These are phyloP conservation scores for Oxyria digyna DNA, from an alignment of 148 eudicot species.

Conservation along the genomic window DNA sequence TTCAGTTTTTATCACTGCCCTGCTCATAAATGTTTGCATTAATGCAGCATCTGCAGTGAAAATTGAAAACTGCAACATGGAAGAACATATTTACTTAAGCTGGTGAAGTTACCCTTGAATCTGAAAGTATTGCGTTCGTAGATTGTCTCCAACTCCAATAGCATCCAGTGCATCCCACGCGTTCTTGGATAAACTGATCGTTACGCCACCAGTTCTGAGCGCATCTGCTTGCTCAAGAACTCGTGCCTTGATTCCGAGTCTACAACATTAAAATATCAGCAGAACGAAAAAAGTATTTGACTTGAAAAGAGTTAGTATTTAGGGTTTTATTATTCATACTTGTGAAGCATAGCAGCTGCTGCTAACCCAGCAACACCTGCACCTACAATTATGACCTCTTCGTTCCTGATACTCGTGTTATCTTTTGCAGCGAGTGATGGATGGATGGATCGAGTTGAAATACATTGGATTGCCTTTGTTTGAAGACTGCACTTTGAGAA, in stretches of 20 bases:
- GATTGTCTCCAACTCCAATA: conserved; percentile 67
- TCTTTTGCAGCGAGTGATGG: background rate
- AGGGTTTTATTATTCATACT: conserved; percentile 19
- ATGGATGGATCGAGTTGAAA: conserved; percentile 1
- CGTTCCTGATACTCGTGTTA: conserved; percentile 10
- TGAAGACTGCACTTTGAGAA: background rate
- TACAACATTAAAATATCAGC: conserved; percentile 1
- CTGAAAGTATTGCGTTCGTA: conserved; percentile 56
- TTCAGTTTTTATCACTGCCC: conserved; percentile 42
- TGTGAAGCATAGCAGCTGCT: conserved; percentile 79
- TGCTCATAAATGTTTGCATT: conserved; percentile 15
- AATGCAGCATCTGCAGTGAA: background rate
- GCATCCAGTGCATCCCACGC: conserved; percentile 84
- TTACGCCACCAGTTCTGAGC: conserved; percentile 64
- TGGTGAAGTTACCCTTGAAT: conserved; percentile 55
- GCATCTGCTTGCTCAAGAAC: conserved; percentile 83
- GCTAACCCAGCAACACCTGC: conserved; percentile 93
- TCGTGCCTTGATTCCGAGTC: conserved; percentile 50
- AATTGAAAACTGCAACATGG: background rate
- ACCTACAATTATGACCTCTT: conserved; percentile 76
- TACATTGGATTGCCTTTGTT: background rate
- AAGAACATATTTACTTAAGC: background rate
- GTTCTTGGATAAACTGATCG: conserved; percentile 69
- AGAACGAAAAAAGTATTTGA: background rate
- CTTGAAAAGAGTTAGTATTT: background rate